Percentiles rank a stretch among this genome's conserved stretches.
phyloP scores from a whole-genome alignment of 257 asterid species.

The Penstemon newberryi region DNA sequence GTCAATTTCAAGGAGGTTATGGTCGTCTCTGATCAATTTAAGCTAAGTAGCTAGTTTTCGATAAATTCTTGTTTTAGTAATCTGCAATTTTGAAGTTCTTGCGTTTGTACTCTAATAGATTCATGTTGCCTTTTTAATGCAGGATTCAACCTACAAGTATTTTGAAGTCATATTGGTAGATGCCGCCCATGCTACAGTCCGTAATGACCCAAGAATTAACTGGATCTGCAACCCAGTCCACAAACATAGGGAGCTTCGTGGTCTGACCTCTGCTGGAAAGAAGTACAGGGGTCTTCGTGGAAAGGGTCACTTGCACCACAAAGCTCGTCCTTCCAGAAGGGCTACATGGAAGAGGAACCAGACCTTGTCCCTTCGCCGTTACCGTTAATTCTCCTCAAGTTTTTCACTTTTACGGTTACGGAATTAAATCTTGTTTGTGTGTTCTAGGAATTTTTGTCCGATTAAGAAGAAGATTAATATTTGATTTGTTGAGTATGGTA shows the following conservation, averaged over 20 bases:
- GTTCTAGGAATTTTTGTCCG: neutral
- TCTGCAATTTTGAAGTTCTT: no score
- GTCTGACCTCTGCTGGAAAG: conserved; percentile 44
- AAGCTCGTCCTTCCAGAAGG: conserved; percentile 40
- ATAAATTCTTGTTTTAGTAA: no score
- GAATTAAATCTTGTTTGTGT: neutral
- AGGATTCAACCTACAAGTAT: conserved; percentile 41
- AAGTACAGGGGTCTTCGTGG: conserved; percentile 39
- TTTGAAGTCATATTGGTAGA: conserved; percentile 37
- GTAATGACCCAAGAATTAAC: conserved; percentile 40
- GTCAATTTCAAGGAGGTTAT: no score
- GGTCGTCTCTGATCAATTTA: no score
- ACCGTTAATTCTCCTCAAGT: neutral
- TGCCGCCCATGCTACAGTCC: conserved; percentile 35
- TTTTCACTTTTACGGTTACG: neutral
- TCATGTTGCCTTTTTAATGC: neutral
- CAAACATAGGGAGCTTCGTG: conserved; percentile 42
- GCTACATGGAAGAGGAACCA: conserved; percentile 49
- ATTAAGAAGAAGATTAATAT: neutral
- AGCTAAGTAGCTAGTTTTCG: no score
- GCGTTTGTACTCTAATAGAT: no score
- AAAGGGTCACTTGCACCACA: conserved; percentile 39
- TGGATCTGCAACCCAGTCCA: conserved; percentile 45
- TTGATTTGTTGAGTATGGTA: neutral
- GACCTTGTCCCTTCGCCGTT: conserved; percentile 31